A percentile compares a stretch with the other conserved stretches of the same genome.
Conservation (phyloP, 2,329 filamentous ascomycete species). For the Cordyceps cicadae region DNA sequence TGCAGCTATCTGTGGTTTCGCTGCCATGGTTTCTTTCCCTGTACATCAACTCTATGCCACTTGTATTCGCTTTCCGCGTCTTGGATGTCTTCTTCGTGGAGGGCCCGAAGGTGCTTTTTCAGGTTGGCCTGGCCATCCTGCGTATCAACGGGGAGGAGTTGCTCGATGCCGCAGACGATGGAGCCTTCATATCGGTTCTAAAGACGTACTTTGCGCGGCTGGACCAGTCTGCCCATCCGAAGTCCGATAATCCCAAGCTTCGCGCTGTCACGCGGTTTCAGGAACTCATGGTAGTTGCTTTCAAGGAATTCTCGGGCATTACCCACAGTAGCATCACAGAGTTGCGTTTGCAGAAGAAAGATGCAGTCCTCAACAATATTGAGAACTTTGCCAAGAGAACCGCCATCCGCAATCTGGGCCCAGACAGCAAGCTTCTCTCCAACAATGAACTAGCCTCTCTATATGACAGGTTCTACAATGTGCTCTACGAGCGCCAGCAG, state of each 20-base stretch:
- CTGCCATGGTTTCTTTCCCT: slow-evolving; percentile 96
- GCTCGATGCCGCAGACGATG: slow-evolving; percentile 86
- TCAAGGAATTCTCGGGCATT: slow-evolving; percentile 94
- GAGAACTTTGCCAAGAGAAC: slow-evolving; percentile 96
- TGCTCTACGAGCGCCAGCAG: slow-evolving; percentile 87
- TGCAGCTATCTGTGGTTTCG: slow-evolving; percentile 94
- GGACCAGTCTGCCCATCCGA: slow-evolving; percentile 92
- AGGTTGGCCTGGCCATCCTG: slow-evolving; percentile 92
- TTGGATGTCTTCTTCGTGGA: slow-evolving; percentile 98
- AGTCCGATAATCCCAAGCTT: slow-evolving; percentile 89
- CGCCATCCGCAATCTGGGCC: slow-evolving; percentile 88
- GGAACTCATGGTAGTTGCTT: slow-evolving; percentile 97
- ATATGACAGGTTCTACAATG: slow-evolving; percentile 89
- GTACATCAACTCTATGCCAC: slow-evolving; percentile 98
- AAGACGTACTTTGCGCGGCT: slow-evolving; percentile 91
- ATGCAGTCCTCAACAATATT: slow-evolving; percentile 87
- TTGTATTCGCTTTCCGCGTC: slow-evolving; percentile 94
- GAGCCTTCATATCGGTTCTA: slow-evolving; percentile 90
- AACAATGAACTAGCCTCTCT: slow-evolving; percentile 79
- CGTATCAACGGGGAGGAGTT: slow-evolving; percentile 95
- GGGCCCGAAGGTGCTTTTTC: slow-evolving; percentile 93
- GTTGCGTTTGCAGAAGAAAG: slow-evolving; percentile 84
- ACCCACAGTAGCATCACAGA: slow-evolving; percentile 90
- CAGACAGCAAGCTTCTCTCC: slow-evolving; percentile 86
- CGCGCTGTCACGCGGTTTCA: slow-evolving; percentile 93